Evolutionary conservation across 306 rosid species (phyloP), one percentile per base, ranked within the genome.

Genomic region (Quillaja saponaria): DNA sequence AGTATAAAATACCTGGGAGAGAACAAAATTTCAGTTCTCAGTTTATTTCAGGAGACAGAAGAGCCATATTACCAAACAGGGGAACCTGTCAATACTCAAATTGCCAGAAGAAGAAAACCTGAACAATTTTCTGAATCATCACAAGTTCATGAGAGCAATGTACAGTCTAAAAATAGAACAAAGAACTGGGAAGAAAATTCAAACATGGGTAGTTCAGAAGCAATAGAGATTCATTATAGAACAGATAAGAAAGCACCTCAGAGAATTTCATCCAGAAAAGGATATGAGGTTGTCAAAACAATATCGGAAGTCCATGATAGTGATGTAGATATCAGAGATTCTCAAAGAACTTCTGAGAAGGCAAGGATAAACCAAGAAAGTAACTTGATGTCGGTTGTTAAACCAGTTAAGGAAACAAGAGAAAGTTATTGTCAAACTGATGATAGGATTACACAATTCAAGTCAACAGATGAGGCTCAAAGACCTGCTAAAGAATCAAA

Each of bases 371-470:
- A 61, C 57, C 78, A 82, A 61, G 78, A 73, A 68, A 64, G 76
- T 68, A 73, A 64, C 68, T 65, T 39, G 34, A 56, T 35, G 19
- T 19, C 71, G 67, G 68, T 68, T 70, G 82, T 55, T 67, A 77
- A 57, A 64, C 59, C 69, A 64, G 58, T 57, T 54, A 59, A 46
- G 63, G 72, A 72, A 63, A 71, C 84, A 54, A 76, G 77, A 66
- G 84, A 72, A 55, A 73, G 66, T 71, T 58, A 69, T 65, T 71
- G 65, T 59, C 91, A 72, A 76, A 80, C 82, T 58, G 81, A 75
- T 71, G 79, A 79, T 68, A 78, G 17, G 45, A 63, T 78, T 58
- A 34, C 67, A 55, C 72, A 77, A 52, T 71, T 69, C 63, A 62
- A 63, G 63, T 55, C 70, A 19, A 50, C 54, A 57, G 57, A 63